Percentiles rank a stretch among this genome's conserved stretches.
Conservation (phyloP, 2,329 filamentous ascomycete genomes). For the Emergomyces orientalis region DNA sequence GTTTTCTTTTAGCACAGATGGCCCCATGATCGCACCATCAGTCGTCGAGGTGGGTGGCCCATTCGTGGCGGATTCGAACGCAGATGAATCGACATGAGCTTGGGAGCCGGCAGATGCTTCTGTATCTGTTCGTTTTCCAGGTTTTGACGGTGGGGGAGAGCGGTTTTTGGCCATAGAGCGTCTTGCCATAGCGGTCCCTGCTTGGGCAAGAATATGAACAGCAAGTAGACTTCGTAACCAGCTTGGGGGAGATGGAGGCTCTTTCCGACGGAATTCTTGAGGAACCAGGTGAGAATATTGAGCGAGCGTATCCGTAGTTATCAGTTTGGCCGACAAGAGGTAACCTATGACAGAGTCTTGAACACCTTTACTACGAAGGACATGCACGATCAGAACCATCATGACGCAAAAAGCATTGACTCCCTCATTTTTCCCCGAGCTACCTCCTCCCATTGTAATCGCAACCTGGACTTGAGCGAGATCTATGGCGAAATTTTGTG, state of each 20-base stretch:
- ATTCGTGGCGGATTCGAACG: slow-evolving; percentile 32
- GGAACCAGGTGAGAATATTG: slow-evolving; percentile 38
- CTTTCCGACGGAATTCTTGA: slow-evolving; percentile 34
- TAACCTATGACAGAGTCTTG: slow-evolving; percentile 43
- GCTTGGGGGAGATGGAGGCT: slow-evolving; percentile 35
- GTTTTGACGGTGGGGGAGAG: slow-evolving; percentile 31
- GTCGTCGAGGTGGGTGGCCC: slow-evolving; percentile 32
- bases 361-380: slow-evolving; percentile 38
- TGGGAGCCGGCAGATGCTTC: slow-evolving; percentile 39
- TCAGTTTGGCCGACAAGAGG: slow-evolving; percentile 36
- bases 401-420: slow-evolving; percentile 39
- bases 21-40: slow-evolving; percentile 39
- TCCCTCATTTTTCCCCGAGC: slow-evolving; percentile 39
- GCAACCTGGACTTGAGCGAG: slow-evolving; percentile 89
- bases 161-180: slow-evolving; percentile 39
- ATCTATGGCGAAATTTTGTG: slow-evolving; percentile 81
- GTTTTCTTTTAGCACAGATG: slow-evolving; percentile 44
- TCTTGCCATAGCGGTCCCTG: slow-evolving; percentile 39
- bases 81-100: slow-evolving; percentile 35
- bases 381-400: slow-evolving; percentile 38
- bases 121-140: slow-evolving; percentile 37
- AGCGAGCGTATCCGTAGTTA: slow-evolving; percentile 35
- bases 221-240: slow-evolving; percentile 41
- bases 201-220: slow-evolving; percentile 42
- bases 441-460: slow-evolving; percentile 76